phyloP scores from a whole-genome alignment of 164 flowering plant species.

The Saururus chinensis region DNA sequence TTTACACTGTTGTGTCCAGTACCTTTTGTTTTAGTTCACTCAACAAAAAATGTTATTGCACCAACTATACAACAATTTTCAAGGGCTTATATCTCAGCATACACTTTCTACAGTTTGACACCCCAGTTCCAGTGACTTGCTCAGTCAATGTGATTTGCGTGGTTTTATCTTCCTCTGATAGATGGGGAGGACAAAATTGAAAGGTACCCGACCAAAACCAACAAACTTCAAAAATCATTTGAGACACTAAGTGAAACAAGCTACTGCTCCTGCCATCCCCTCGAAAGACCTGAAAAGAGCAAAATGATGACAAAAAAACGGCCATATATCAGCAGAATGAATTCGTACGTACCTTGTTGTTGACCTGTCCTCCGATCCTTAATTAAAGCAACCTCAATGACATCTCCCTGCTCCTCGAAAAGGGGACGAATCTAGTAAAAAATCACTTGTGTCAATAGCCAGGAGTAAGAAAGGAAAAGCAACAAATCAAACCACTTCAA shows the following conservation, averaged over 20 bases:
- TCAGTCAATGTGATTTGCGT: conserved; percentile 27
- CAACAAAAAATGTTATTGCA: not conserved
- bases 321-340: conserved; percentile 14
- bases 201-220: conserved; percentile 39
- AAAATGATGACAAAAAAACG: conserved; percentile 13
- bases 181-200: conserved; percentile 22
- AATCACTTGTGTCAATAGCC: not conserved
- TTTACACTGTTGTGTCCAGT: conserved; percentile 10
- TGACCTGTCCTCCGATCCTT: conserved; percentile 93
- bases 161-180: conserved; percentile 41
- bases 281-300: conserved; percentile 59
- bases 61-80: conserved; percentile 18
- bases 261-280: conserved; percentile 59
- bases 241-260: conserved; percentile 46
- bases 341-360: conserved; percentile 69
- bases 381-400: conserved; percentile 87
- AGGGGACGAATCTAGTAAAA: conserved; percentile 69
- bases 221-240: conserved; percentile 35
- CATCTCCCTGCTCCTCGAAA: conserved; percentile 89
- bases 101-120: conserved; percentile 27
- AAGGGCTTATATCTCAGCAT: conserved; percentile 21
- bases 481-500: too few relatives aligned
- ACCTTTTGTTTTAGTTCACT: conserved; percentile 6
- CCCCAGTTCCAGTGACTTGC: conserved; percentile 24
- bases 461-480: not conserved